phyloP scores from a whole-genome alignment of 371 early-diverging fungal genomes.

The Rhizomucor miehei region DNA sequence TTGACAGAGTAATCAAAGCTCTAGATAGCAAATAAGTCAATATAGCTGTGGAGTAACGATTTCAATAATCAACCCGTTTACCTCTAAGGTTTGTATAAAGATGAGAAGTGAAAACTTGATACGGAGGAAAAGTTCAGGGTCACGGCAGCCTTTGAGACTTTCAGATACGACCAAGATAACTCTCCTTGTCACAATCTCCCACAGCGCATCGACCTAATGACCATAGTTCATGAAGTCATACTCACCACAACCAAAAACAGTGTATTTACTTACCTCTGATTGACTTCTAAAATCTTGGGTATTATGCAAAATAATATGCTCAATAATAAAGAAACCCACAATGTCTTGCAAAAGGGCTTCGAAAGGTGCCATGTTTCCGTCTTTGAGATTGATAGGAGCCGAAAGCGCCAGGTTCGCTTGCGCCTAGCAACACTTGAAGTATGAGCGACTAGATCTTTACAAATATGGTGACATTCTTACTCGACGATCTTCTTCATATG shows the following conservation, averaged over 20 bases:
- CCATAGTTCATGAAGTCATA: too few relatives aligned
- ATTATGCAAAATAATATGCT: conserved; percentile 85
- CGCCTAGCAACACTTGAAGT: conserved; percentile 35
- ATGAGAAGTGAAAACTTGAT: conserved; percentile 76
- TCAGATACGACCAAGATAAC: conserved; percentile 78
- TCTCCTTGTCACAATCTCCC: conserved; percentile 83
- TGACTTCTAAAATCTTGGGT: conserved; percentile 90
- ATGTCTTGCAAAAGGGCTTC: conserved; percentile 81
- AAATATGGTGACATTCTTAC: conserved; percentile 25
- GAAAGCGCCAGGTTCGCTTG: conserved; percentile 74
- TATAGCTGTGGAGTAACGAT: neutral
- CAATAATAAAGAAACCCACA: conserved; percentile 95
- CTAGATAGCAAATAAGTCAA: conserved; percentile 8
- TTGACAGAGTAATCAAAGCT: conserved; percentile 53
- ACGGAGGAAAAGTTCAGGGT: conserved; percentile 73
- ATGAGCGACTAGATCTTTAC: neutral
- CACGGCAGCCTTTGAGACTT: conserved; percentile 72
- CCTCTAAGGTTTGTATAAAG: conserved; percentile 90
- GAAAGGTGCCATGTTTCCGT: conserved; percentile 66
- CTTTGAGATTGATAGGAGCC: conserved; percentile 59
- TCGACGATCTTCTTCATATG: conserved; percentile 89
- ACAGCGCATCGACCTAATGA: conserved; percentile 76
- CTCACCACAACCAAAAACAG: too few relatives aligned
- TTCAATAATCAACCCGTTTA: conserved; percentile 20
- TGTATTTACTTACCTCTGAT: conserved; percentile 62